Percentiles rank a stretch among this genome's conserved stretches.
Conservation (phyloP, 2,329 filamentous ascomycete species). For the Plectosphaerella plurivora region DNA sequence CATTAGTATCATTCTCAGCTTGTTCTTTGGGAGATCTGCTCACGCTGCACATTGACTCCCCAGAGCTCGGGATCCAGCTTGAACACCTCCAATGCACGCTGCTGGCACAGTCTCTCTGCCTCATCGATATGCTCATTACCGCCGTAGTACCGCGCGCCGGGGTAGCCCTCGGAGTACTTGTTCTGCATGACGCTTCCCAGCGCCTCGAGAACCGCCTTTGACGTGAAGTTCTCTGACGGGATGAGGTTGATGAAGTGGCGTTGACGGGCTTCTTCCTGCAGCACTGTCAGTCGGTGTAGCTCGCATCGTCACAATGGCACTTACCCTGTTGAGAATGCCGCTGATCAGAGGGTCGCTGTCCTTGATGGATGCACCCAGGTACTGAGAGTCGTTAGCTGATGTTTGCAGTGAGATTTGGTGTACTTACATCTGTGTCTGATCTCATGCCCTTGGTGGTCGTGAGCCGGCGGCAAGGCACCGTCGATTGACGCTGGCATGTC, state of each 20-base stretch:
- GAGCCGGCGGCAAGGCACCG: too few relatives aligned
- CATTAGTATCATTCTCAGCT: too few relatives aligned
- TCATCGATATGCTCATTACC: conserved; percentile 96
- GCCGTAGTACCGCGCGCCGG: conserved; percentile 92
- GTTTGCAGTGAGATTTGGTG: too few relatives aligned
- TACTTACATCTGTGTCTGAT: too few relatives aligned
- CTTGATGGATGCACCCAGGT: too few relatives aligned
- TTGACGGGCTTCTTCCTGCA: conserved; percentile 87
- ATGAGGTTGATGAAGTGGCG: conserved; percentile 99
- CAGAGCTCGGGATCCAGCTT: conserved; percentile 79
- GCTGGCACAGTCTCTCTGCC: conserved; percentile 83
- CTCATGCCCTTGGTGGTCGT: too few relatives aligned
- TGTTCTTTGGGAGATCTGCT: conserved; percentile 2
- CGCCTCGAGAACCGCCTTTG: conserved; percentile 85
- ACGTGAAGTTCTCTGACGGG: conserved; percentile 93
- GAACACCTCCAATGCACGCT: conserved; percentile 84
- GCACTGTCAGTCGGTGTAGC: not conserved
- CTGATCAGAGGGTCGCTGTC: too few relatives aligned
- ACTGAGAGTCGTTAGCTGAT: too few relatives aligned
- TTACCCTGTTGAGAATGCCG: too few relatives aligned
- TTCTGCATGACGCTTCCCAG: conserved; percentile 95
- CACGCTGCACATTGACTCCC: conserved; percentile 86
- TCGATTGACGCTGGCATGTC: too few relatives aligned
- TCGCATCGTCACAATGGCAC: not conserved
- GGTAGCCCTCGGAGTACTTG: conserved; percentile 98